phyloP scores from a whole-genome alignment of 2,329 filamentous ascomycete genomes.

The Leptographium wingfieldii region DNA sequence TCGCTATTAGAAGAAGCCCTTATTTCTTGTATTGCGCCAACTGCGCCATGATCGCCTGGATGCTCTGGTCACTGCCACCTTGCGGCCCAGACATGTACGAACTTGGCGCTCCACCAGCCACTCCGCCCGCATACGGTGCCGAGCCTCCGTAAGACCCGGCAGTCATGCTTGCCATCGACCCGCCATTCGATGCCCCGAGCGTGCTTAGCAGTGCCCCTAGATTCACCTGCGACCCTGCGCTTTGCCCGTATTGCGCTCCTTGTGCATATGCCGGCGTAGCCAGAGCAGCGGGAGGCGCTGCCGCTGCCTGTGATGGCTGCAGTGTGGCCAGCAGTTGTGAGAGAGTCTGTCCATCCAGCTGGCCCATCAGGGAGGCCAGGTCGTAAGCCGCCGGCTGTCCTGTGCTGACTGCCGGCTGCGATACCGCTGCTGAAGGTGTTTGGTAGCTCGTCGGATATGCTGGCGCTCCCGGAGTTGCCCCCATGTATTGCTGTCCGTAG shows the following conservation, averaged over 20 bases:
- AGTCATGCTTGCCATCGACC: constrained; percentile 7
- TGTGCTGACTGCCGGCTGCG: constrained; percentile 6
- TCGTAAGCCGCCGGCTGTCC: constrained; percentile 5
- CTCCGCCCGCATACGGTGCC: not conserved
- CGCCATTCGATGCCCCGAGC: constrained; percentile 19
- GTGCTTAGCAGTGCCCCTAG: constrained; percentile 34
- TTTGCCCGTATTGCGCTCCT: not conserved
- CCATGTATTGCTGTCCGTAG: constrained; percentile 8
- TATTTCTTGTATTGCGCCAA: constrained; percentile 51
- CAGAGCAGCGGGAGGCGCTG: not conserved
- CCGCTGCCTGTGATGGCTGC: constrained; percentile 5
- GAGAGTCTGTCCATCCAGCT: constrained; percentile 21
- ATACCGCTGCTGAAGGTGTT: constrained; percentile 7
- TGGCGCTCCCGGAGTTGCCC: not conserved
- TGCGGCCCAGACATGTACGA: constrained; percentile 15
- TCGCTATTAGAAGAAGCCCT: not conserved
- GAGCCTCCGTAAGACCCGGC: not conserved
- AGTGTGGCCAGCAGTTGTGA: constrained; percentile 22
- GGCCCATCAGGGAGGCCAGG: constrained; percentile 14
- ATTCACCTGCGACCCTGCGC: constrained; percentile 22
- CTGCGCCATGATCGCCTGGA: constrained; percentile 66
- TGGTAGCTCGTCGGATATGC: not conserved
- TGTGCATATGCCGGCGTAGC: not conserved
- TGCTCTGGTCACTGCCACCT: constrained; percentile 30
- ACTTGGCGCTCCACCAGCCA: constrained; percentile 11